phyloP scores from a whole-genome alignment of 108 stramenopile species.

The Parietichytrium sp. region DNA sequence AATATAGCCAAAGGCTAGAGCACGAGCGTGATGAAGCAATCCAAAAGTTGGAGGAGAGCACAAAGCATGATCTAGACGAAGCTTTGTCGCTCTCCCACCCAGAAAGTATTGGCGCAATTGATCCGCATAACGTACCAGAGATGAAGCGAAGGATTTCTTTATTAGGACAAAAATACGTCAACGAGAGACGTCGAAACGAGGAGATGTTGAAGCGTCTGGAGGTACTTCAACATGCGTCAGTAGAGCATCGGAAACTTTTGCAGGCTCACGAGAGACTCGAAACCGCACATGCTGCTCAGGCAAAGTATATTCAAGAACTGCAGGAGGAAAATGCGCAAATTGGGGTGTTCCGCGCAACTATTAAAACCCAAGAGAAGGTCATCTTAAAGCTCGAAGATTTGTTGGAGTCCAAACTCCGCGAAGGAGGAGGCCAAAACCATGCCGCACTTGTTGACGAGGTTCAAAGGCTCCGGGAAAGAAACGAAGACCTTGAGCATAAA shows the following conservation, averaged over 20 bases:
- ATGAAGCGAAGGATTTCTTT: not conserved
- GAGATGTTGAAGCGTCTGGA: conserved; percentile 13
- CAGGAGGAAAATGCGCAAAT: conserved; percentile 34
- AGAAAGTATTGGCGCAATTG: too few relatives aligned
- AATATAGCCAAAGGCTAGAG: not conserved
- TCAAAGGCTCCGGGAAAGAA: not conserved
- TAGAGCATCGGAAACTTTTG: not conserved
- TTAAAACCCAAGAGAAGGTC: conserved; percentile 23
- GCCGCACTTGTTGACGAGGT: not conserved
- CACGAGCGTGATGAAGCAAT: not conserved
- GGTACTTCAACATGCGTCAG: not conserved
- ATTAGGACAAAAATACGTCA: not conserved
- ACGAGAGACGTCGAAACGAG: not conserved
- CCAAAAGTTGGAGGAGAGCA: not conserved
- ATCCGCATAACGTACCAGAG: too few relatives aligned
- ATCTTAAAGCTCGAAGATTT: conserved; percentile 24
- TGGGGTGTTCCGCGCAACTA: not conserved
- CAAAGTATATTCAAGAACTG: not conserved
- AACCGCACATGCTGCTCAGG: not conserved
- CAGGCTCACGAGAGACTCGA: not conserved
- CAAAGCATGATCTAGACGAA: not conserved
- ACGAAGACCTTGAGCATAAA: not conserved
- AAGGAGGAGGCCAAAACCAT: not conserved
- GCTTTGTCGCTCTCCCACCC: not conserved
- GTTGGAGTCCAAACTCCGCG: not conserved